Conservation (phyloP, 2,329 filamentous ascomycete genomes). For the Bipolaris oryzae region DNA sequence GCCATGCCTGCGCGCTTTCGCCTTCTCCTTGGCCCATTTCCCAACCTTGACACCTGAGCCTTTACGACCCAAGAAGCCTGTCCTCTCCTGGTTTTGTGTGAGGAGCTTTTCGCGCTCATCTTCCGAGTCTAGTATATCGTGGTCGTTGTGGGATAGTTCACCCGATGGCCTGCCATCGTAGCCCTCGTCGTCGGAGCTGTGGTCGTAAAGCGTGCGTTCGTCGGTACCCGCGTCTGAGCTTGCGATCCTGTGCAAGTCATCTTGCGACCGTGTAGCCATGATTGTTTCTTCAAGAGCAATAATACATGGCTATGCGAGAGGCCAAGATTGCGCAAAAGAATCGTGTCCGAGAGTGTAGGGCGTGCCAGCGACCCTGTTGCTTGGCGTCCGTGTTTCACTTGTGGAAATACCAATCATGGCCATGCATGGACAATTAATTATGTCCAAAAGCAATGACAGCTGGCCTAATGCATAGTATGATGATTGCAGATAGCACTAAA, state of each 20-base stretch:
- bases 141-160: constrained; percentile 45
- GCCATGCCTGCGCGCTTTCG: constrained; percentile 50
- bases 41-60: constrained; percentile 40
- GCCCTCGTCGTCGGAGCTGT: constrained; percentile 39
- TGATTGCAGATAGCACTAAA: not conserved
- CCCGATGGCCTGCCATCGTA: constrained; percentile 43
- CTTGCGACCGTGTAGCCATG: constrained; percentile 32
- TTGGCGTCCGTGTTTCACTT: constrained; percentile 16
- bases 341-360: constrained; percentile 6
- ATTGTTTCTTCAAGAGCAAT: constrained; percentile 5
- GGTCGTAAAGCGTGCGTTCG: constrained; percentile 42
- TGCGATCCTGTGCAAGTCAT: constrained; percentile 18
- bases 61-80: constrained; percentile 36
- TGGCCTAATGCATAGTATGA: not conserved
- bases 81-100: constrained; percentile 33
- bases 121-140: constrained; percentile 53
- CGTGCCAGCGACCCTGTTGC: constrained; percentile 18
- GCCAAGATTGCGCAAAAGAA: constrained; percentile 11
- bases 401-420: constrained; percentile 1
- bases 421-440: not conserved
- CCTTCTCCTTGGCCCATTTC: constrained; percentile 31
- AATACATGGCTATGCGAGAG: constrained; percentile 21
- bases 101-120: constrained; percentile 55
- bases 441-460: not conserved
- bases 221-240: constrained; percentile 36